A percentile compares a stretch with the other conserved stretches of the same genome.
phyloP scores from a whole-genome alignment of 495 filamentous ascomycete genomes.

The Lichenothelia convexa region DNA sequence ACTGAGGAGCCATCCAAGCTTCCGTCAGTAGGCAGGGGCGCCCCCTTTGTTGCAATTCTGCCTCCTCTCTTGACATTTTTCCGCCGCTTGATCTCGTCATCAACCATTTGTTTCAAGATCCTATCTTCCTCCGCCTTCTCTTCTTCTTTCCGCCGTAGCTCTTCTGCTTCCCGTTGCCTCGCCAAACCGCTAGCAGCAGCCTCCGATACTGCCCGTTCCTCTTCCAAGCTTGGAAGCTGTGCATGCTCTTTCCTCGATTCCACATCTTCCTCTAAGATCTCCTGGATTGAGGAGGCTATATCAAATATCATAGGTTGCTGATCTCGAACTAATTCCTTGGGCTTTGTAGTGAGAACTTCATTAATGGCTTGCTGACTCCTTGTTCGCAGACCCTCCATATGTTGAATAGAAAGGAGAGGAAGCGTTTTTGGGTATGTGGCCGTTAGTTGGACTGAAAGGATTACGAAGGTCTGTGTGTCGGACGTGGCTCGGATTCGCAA shows the following conservation, averaged over 20 bases:
- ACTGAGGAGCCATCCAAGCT: too few relatives aligned
- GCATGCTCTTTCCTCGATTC: conserved; percentile 49
- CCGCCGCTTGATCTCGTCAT: conserved; percentile 54
- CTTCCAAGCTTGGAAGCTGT: conserved; percentile 70
- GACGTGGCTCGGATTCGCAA: conserved; percentile 55
- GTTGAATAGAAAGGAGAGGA: conserved; percentile 54
- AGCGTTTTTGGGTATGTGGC: conserved; percentile 84
- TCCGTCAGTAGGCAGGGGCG: too few relatives aligned
- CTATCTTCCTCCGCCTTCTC: conserved; percentile 52
- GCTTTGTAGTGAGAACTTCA: conserved; percentile 48
- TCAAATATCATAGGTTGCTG: conserved; percentile 93
- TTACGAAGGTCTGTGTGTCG: conserved; percentile 44
- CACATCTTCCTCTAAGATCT: conserved; percentile 75
- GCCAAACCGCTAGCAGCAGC: conserved; percentile 35
- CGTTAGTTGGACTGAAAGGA: conserved; percentile 53
- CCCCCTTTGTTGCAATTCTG: too few relatives aligned
- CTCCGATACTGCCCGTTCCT: conserved; percentile 61
- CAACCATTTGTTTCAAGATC: conserved; percentile 51
- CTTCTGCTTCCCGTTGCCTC: conserved; percentile 15
- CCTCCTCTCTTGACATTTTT: conserved; percentile 27
- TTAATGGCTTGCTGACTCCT: conserved; percentile 48
- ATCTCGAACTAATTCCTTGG: conserved; percentile 52
- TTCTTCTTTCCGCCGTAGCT: conserved; percentile 18
- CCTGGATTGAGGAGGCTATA: conserved; percentile 63
- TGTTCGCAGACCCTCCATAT: conserved; percentile 40